These are phyloP conservation scores for Ceratopteris richardii DNA, from an alignment of 75 land plant genomes.

Conservation along the genomic window DNA sequence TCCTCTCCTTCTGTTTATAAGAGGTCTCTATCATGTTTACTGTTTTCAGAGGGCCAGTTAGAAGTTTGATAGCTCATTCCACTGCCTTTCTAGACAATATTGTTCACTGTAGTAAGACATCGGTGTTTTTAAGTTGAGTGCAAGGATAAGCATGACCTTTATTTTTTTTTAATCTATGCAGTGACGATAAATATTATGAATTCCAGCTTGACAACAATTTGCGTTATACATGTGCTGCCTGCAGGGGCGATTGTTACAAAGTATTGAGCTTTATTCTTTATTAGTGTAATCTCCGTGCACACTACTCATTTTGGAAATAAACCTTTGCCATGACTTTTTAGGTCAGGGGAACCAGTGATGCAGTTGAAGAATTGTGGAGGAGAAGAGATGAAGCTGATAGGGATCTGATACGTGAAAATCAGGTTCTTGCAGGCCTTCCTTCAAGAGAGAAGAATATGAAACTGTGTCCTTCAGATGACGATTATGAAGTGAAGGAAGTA, in stretches of 20 bases:
- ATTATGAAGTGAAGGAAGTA: slow-evolving; percentile 34
- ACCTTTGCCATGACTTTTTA: too few species aligned
- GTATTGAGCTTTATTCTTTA: slow-evolving; percentile 22
- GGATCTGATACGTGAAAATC: slow-evolving; percentile 53
- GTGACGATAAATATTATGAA: slow-evolving; percentile 86
- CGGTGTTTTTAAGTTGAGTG: too few species aligned
- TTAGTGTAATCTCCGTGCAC: neutral
- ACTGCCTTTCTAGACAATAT: too few species aligned
- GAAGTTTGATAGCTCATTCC: too few species aligned
- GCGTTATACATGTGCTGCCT: slow-evolving; percentile 76
- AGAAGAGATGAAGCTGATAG: slow-evolving; percentile 64
- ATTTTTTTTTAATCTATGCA: slow-evolving; percentile 27
- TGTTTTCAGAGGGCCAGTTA: too few species aligned
- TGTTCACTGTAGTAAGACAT: too few species aligned
- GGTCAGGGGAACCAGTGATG: slow-evolving; percentile 75
- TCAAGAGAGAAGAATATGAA: slow-evolving; percentile 54
- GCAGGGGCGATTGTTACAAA: slow-evolving; percentile 93
- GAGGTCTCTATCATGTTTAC: too few species aligned
- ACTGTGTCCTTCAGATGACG: slow-evolving; percentile 78
- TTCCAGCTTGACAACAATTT: slow-evolving; percentile 77
- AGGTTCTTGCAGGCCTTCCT: slow-evolving; percentile 84
- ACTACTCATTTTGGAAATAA: too few species aligned
- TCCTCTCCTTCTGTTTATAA: too few species aligned
- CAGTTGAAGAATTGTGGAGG: slow-evolving; percentile 86
- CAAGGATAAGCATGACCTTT: too few species aligned